Conservation (phyloP, 441 rosid species). For the Croton laevigatus region DNA sequence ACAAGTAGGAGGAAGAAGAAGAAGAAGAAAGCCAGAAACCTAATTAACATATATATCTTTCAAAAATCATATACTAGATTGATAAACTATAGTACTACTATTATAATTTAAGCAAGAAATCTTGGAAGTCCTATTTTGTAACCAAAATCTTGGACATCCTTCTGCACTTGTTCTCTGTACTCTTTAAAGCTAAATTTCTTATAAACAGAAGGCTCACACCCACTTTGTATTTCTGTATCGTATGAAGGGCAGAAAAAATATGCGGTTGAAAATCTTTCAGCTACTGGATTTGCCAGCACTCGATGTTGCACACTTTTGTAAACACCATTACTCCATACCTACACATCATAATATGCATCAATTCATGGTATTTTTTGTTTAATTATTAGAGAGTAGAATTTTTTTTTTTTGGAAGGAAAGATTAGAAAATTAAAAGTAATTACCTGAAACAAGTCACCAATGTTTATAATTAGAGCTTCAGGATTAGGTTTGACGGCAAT, state of each 20-base stretch:
- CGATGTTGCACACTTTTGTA: slow-evolving; percentile 85
- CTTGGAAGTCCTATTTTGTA: slow-evolving; percentile 79
- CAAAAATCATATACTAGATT: background rate
- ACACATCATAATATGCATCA: slow-evolving; percentile 5
- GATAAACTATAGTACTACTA: too few species aligned
- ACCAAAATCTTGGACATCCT: slow-evolving; percentile 70
- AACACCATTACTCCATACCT: slow-evolving; percentile 92
- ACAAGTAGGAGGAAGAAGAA: too few species aligned
- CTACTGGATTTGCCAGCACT: slow-evolving; percentile 61
- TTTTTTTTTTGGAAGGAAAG: too few species aligned
- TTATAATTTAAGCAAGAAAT: slow-evolving; percentile 37
- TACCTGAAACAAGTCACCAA: slow-evolving; percentile 93
- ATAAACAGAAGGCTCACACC: slow-evolving; percentile 46
- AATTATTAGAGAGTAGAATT: too few species aligned
- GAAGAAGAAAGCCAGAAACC: too few species aligned
- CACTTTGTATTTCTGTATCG: slow-evolving; percentile 59
- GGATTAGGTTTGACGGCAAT: slow-evolving; percentile 83
- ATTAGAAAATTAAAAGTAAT: too few species aligned
- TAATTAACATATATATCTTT: background rate
- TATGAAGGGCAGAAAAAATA: slow-evolving; percentile 85
- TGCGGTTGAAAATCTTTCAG: slow-evolving; percentile 80
- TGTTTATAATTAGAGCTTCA: slow-evolving; percentile 66
- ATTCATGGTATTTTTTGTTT: too few species aligned
- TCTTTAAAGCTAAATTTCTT: slow-evolving; percentile 71
- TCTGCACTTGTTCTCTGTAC: slow-evolving; percentile 70